These are phyloP conservation scores for Fusarium ambrosium DNA, from an alignment of 2,329 filamentous ascomycete genomes.

Conservation along the genomic window DNA sequence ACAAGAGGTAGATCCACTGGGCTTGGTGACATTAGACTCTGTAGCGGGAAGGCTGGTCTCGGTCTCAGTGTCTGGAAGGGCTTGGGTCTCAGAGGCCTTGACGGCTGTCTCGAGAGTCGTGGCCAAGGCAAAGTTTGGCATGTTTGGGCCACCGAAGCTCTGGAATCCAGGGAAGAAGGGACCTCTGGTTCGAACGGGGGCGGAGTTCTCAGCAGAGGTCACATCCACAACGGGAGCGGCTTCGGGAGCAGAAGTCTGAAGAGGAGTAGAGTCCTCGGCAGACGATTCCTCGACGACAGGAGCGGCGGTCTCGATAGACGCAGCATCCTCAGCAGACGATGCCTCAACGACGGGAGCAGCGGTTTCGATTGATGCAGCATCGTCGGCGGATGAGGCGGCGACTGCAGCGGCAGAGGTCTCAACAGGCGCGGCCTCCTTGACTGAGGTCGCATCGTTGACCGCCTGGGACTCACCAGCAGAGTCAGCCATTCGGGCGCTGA, in stretches of 20 bases:
- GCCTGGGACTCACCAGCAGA: constrained; percentile 1
- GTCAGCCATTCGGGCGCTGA: constrained; percentile 28
- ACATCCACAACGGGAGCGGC: neutral
- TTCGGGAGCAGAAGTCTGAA: neutral
- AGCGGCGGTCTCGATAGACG: neutral
- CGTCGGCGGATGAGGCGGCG: neutral
- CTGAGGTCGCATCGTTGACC: neutral
- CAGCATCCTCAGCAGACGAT: neutral
- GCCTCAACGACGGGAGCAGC: neutral
- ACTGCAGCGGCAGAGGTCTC: neutral
- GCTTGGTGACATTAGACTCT: no score
- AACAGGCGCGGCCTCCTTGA: neutral
- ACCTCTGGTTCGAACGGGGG: constrained; percentile 1
- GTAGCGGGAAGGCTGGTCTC: neutral
- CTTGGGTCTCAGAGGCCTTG: neutral
- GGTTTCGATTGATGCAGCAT: neutral
- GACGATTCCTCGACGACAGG: neutral
- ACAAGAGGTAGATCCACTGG: neutral
- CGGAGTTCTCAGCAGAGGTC: neutral
- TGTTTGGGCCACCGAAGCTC: neutral
- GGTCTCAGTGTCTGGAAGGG: neutral
- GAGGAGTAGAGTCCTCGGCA: neutral
- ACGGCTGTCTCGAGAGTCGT: neutral
- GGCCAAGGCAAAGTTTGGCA: neutral
- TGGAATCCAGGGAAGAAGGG: neutral